Percentiles rank a stretch among this genome's conserved stretches.
phyloP scores from a whole-genome alignment of 2,329 filamentous ascomycete genomes.

The Pestalotiopsis sp. region DNA sequence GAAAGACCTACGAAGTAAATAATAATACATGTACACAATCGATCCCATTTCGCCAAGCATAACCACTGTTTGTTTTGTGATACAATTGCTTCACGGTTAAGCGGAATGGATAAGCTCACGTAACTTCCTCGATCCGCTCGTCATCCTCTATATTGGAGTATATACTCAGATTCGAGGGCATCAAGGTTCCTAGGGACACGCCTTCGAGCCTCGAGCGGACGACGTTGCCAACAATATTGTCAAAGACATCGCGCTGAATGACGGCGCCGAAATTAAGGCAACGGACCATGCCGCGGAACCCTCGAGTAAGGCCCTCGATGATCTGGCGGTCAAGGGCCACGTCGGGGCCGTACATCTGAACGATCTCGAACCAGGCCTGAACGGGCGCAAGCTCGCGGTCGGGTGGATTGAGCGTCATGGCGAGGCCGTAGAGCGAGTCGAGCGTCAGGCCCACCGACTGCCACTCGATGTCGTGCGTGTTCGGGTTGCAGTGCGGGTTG shows the following conservation, averaged over 20 bases:
- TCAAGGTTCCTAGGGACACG: background rate
- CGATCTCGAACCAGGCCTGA: constrained; percentile 57
- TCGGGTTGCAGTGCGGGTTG: background rate
- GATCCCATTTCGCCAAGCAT: too few relatives aligned
- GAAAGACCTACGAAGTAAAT: too few relatives aligned
- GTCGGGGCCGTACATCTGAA: constrained; percentile 37
- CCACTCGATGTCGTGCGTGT: constrained; percentile 32
- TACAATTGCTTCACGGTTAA: too few relatives aligned
- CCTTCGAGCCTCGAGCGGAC: constrained; percentile 25
- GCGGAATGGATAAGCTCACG: background rate
- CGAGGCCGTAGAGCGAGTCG: constrained; percentile 43
- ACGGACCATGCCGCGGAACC: constrained; percentile 42
- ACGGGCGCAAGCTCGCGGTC: constrained; percentile 48
- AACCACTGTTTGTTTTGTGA: too few relatives aligned
- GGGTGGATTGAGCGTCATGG: constrained; percentile 42
- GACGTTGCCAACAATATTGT: constrained; percentile 43
- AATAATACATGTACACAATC: too few relatives aligned
- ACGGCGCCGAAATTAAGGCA: constrained; percentile 50
- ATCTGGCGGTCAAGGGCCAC: constrained; percentile 34
- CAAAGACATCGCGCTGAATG: constrained; percentile 46
- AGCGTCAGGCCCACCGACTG: constrained; percentile 40
- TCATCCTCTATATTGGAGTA: background rate
- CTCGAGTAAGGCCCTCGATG: constrained; percentile 38
- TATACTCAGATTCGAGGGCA: background rate
- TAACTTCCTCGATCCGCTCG: constrained; percentile 1